These are phyloP conservation scores for Coniochaeta sp. DNA, from an alignment of 2,329 filamentous ascomycete species.

Conservation along the genomic window DNA sequence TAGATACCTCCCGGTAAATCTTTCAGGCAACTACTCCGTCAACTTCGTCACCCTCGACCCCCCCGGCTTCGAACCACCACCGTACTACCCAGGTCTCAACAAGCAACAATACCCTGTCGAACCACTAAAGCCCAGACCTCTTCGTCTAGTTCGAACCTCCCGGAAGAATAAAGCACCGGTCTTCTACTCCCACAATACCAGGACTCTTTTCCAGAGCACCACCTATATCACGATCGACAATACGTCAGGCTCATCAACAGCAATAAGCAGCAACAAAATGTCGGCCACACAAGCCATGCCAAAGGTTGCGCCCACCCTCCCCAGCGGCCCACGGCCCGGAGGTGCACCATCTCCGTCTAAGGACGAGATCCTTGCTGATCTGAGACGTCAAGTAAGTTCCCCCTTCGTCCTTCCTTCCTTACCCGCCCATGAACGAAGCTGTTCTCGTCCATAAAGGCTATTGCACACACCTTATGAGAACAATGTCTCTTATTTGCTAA, in stretches of 20 bases:
- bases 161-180: constrained; percentile 14
- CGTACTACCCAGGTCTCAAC: constrained; percentile 4
- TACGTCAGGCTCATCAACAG: neutral
- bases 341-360: constrained; percentile 6
- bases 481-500: neutral
- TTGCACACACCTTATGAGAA: neutral
- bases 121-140: constrained; percentile 11
- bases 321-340: constrained; percentile 2
- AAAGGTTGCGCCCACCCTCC: constrained; percentile 12
- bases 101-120: neutral
- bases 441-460: no score
- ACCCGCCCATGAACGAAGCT: no score
- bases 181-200: constrained; percentile 13
- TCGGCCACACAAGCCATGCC: constrained; percentile 14
- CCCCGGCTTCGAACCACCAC: constrained; percentile 3
- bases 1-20: constrained; percentile 3
- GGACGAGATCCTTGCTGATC: constrained; percentile 14
- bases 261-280: constrained; percentile 7
- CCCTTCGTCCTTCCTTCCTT: no score
- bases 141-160: constrained; percentile 14
- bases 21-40: constrained; percentile 1
- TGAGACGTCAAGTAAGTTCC: constrained; percentile 14
- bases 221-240: constrained; percentile 12
- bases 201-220: constrained; percentile 11
- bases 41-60: neutral